Percentiles rank a stretch among this genome's conserved stretches.
phyloP scores from a whole-genome alignment of 163 green algal species.

The Chloroidium sp. region DNA sequence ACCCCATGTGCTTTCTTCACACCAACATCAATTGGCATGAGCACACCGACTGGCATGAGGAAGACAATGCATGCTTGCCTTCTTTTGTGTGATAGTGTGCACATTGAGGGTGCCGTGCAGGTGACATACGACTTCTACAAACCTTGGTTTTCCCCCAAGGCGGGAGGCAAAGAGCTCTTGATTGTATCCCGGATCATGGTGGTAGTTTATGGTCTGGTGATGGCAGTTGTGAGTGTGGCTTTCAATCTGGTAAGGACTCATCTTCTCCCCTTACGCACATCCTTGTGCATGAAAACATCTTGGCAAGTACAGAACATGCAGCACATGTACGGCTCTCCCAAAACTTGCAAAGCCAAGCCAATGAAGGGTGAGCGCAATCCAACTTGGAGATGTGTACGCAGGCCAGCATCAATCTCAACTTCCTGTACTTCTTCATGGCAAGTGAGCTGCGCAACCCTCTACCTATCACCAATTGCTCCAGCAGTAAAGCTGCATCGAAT shows the following conservation, averaged over 20 bases:
- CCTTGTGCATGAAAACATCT: too few species aligned
- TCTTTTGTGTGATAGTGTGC: not conserved
- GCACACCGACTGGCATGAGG: not conserved
- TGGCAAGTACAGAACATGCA: too few species aligned
- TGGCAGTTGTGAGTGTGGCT: conserved; percentile 9
- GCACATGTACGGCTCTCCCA: too few species aligned
- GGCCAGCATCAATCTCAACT: conserved; percentile 15
- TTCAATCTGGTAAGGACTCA: conserved; percentile 6
- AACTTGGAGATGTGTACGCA: not conserved
- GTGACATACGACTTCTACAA: conserved; percentile 17
- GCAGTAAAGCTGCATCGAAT: too few species aligned
- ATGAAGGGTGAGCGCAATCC: too few species aligned
- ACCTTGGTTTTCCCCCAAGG: conserved; percentile 16
- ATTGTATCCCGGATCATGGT: conserved; percentile 50
- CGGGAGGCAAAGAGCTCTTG: conserved; percentile 6
- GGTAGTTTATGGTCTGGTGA: conserved; percentile 54
- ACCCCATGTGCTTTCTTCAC: not conserved
- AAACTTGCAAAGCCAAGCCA: too few species aligned
- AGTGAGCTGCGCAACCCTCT: too few species aligned
- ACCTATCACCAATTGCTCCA: too few species aligned
- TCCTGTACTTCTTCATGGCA: conserved; percentile 7
- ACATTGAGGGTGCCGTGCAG: conserved; percentile 2
- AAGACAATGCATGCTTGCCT: not conserved
- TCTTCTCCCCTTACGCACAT: too few species aligned
- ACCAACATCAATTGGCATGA: not conserved